phyloP scores from a whole-genome alignment of 2,329 filamentous ascomycete genomes.

The Diaporthe sp. region DNA sequence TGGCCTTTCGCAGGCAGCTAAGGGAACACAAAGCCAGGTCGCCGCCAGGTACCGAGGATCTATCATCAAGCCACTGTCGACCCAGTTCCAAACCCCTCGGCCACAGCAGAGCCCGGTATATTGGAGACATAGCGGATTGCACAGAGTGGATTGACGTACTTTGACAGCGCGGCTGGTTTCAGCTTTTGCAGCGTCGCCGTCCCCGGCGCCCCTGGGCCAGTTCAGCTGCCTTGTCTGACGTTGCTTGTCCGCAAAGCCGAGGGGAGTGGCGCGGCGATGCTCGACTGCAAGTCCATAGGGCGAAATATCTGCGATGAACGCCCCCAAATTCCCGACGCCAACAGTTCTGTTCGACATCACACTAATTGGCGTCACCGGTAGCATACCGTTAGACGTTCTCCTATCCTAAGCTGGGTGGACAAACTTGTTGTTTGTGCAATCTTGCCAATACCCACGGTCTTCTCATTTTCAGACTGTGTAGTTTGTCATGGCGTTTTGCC shows the following conservation, averaged over 20 bases:
- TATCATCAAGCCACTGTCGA: slow-evolving; percentile 24
- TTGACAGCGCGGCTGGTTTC: slow-evolving; percentile 34
- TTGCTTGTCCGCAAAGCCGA: slow-evolving; percentile 1
- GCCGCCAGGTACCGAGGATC: slow-evolving; percentile 17
- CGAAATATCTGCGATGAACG: not conserved
- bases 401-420: not conserved
- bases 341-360: not conserved
- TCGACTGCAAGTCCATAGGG: not conserved
- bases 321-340: not conserved
- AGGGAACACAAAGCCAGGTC: slow-evolving; percentile 30
- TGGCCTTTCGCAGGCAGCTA: slow-evolving; percentile 14
- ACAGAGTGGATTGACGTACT: slow-evolving; percentile 24
- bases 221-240: not conserved
- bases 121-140: slow-evolving; percentile 21
- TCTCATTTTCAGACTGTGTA: not conserved
- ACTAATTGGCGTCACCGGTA: slow-evolving; percentile 16
- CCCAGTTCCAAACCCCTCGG: slow-evolving; percentile 9
- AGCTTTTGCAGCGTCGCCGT: not conserved
- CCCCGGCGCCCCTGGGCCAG: not conserved
- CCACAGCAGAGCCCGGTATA: slow-evolving; percentile 20
- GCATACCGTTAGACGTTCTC: not conserved
- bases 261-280: not conserved
- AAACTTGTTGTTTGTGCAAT: not conserved
- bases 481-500: not conserved
- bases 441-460: not conserved